Conservation (phyloP, 345 rosid genomes). For the Boechera retrofracta region DNA sequence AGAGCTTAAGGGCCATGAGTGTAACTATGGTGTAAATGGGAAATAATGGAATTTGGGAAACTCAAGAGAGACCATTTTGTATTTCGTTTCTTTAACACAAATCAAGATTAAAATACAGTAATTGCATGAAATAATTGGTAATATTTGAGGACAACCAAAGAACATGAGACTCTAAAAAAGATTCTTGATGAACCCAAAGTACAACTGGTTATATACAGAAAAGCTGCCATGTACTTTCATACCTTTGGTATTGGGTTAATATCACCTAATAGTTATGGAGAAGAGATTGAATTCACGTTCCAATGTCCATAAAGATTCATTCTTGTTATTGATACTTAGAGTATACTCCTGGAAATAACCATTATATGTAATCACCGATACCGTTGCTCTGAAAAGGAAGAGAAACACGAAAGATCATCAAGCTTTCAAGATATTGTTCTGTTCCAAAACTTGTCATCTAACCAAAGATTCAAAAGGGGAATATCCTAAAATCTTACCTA, state of each 20-base stretch:
- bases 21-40: not conserved
- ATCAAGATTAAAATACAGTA: not conserved
- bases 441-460: slow-evolving; percentile 13
- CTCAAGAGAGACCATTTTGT: slow-evolving; percentile 7
- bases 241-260: slow-evolving; percentile 27
- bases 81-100: slow-evolving; percentile 3
- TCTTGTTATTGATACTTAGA: slow-evolving; percentile 53
- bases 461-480: not conserved
- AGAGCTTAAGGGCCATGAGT: not conserved
- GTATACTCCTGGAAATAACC: slow-evolving; percentile 85
- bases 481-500: slow-evolving; percentile 50
- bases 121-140: not conserved
- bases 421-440: slow-evolving; percentile 3
- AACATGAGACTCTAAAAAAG: not conserved
- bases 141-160: slow-evolving; percentile 1
- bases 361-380: slow-evolving; percentile 66
- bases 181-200: not conserved
- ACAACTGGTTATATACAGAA: slow-evolving; percentile 34
- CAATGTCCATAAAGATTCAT: slow-evolving; percentile 70
- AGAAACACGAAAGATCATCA: slow-evolving; percentile 1
- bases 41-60: not conserved
- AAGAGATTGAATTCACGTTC: slow-evolving; percentile 68
- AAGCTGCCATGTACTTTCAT: slow-evolving; percentile 16
- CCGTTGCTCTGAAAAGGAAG: slow-evolving; percentile 54
- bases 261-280: slow-evolving; percentile 27